Evolutionary conservation across 1,284 basidiomycete species (phyloP), one percentile per base, ranked within the genome.

Genomic region (Ganoderma sinense): DNA sequence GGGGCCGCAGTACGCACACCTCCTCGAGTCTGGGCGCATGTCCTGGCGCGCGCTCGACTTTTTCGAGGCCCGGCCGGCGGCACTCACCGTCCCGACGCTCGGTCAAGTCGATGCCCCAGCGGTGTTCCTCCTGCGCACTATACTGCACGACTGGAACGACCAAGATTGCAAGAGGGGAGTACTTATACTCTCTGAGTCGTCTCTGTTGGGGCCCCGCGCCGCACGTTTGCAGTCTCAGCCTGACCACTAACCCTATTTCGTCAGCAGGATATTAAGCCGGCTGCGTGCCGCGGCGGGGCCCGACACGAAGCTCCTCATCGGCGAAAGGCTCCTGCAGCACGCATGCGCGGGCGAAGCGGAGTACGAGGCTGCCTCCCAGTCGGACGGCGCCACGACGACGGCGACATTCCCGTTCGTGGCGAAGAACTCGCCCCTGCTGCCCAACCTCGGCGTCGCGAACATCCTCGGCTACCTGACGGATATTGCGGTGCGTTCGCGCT

Each of bases 101-200:
- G 51, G 56, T 0, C 33, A 67, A 3, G 51, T 59, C 20, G 63
- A 40, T 39, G 39, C 64, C 0, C 73, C 74, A 2, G 84, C 88
- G 0, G 85, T 91, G 29, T 92, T 89, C 78, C 81, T 93, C 40
- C 82, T 93, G 45, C 88, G 91, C 14, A 88, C 89, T n/a, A 85
- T 93, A 55, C 80, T 90, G 60, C 91, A 93, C 75, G 90, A 93
- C 76, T 93, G 91, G 91, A 87, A 89, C 0, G 88, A 92, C 73
- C 82, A 82, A 4, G 74, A 79, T 10, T 71, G 61, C 31, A 48
- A 62, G 14, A 71, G 69, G 69, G 69, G 55, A 26, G 64, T 59
- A n/a, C 36, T 10, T 39, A 10, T 39, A n/a, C n/a, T n/a, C n/a
- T n/a, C n/a, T n/a, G n/a, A n/a, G n/a, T n/a, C n/a, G n/a, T n/a